phyloP scores from a whole-genome alignment of 345 rosid genomes.

The Hypericum androsaemum region DNA sequence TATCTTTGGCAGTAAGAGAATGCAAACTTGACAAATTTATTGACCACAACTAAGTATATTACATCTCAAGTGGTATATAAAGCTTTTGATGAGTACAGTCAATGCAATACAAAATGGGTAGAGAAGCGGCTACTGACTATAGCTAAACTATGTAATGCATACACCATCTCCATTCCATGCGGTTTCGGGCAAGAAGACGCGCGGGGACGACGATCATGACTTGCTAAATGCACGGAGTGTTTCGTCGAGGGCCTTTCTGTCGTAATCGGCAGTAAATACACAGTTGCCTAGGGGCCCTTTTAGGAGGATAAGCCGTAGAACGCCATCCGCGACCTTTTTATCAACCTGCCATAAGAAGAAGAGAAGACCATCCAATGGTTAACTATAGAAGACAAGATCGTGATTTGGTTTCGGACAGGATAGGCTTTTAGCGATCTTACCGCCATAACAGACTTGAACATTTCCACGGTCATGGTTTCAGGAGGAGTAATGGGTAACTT shows the following conservation, averaged over 20 bases:
- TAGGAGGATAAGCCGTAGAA: conserved; percentile 82
- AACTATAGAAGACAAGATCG: neutral
- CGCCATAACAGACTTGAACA: conserved; percentile 95
- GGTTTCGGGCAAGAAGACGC: no score
- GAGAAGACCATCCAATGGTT: neutral
- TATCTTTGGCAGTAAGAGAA: no score
- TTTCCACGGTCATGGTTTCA: conserved; percentile 72
- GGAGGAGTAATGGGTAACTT: conserved; percentile 76
- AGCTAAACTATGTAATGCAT: no score
- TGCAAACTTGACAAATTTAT: no score
- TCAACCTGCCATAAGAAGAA: conserved; percentile 51
- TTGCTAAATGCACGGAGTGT: conserved; percentile 68
- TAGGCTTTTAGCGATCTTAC: conserved; percentile 31
- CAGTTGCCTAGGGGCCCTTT: conserved; percentile 92
- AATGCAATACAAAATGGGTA: no score
- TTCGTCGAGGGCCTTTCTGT: conserved; percentile 67
- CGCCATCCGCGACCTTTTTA: conserved; percentile 97
- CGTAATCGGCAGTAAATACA: conserved; percentile 87
- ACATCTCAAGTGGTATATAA: no score
- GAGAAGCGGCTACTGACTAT: no score
- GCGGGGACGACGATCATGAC: conserved; percentile 31
- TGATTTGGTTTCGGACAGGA: neutral
- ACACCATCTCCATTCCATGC: no score
- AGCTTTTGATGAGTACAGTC: no score
- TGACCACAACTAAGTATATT: no score